Base-by-base conservation (phyloP, 1,139 yeast species). In the Yamadazyma atlantica region DNA sequence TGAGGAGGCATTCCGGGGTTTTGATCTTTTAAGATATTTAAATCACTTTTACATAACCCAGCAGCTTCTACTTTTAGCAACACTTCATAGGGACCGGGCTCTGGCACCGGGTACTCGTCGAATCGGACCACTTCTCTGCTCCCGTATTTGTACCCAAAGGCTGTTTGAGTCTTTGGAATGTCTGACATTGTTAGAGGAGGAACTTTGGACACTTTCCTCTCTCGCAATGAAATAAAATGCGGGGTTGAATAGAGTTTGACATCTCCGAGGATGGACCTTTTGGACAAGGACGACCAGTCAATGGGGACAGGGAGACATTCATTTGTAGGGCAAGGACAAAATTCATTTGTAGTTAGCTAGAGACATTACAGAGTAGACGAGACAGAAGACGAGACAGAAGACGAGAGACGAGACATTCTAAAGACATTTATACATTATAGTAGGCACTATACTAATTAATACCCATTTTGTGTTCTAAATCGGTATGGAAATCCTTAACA, bases 391-490 rank as follows among this genome's bases (percentile, higher is more conserved):
- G n/a, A n/a, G n/a, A n/a, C n/a, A n/a, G n/a, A n/a, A n/a, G n/a
- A n/a, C n/a, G n/a, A n/a, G n/a, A n/a, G n/a, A n/a, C n/a, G n/a
- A n/a, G n/a, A n/a, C n/a, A n/a, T n/a, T n/a, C n/a, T n/a, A n/a
- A n/a, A n/a, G n/a, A n/a, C n/a, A n/a, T n/a, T n/a, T n/a, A n/a
- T n/a, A n/a, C n/a, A n/a, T n/a, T n/a, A n/a, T n/a, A n/a, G n/a
- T n/a, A n/a, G n/a, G n/a, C n/a, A n/a, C n/a, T n/a, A n/a, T n/a
- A n/a, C n/a, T 45, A 40, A 35, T 42, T 39, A 11, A 48, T 67
- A 31, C 85, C 82, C 69, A 84, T 65, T 42, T 71, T 72, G 54
- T 66, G 74, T 58, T 85, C 94, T 70, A 88, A 71, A 50, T 84
- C 90, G 21, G 79, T 58, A 57, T 87, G 96, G 65, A 82, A 73